These are phyloP conservation scores for Whalleya microplaca DNA, from an alignment of 2,329 filamentous ascomycete species.

Conservation along the genomic window DNA sequence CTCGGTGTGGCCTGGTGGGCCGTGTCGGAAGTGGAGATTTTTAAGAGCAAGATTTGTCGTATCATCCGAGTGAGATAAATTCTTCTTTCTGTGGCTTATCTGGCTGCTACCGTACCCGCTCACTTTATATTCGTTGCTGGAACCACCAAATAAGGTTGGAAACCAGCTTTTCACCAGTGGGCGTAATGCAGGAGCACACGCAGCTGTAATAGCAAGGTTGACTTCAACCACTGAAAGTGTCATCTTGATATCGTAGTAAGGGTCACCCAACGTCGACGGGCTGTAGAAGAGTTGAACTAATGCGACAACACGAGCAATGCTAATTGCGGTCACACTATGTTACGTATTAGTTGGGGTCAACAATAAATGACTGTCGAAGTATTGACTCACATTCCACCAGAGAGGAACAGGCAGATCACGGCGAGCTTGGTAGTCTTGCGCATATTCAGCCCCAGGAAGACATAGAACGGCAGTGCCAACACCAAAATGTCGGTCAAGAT, in stretches of 20 bases:
- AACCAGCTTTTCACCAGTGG: not conserved
- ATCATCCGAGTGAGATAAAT: not conserved
- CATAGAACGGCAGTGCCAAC: conserved; percentile 42
- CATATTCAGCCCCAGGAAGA: conserved; percentile 45
- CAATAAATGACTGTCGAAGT: too few species aligned
- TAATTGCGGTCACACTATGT: not conserved
- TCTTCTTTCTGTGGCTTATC: not conserved
- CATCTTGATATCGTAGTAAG: conserved; percentile 10
- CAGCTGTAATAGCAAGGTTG: conserved; percentile 2
- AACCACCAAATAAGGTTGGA: conserved; percentile 7
- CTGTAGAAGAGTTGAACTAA: conserved; percentile 5
- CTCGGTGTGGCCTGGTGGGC: conserved; percentile 29
- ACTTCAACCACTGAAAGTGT: conserved; percentile 8
- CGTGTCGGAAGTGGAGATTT: conserved; percentile 1
- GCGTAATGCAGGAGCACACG: conserved; percentile 4
- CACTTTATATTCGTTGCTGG: conserved; percentile 4
- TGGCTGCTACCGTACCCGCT: not conserved
- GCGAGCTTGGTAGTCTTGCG: conserved; percentile 39
- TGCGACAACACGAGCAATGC: conserved; percentile 1
- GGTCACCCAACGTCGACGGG: not conserved
- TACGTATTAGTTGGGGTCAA: too few species aligned
- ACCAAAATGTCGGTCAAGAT: conserved; percentile 42
- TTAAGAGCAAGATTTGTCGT: conserved; percentile 12
- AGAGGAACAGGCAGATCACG: conserved; percentile 41
- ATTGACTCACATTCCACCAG: conserved; percentile 30